phyloP scores from a whole-genome alignment of 768 basidiomycete species.

The Rhizopogon vulgaris region DNA sequence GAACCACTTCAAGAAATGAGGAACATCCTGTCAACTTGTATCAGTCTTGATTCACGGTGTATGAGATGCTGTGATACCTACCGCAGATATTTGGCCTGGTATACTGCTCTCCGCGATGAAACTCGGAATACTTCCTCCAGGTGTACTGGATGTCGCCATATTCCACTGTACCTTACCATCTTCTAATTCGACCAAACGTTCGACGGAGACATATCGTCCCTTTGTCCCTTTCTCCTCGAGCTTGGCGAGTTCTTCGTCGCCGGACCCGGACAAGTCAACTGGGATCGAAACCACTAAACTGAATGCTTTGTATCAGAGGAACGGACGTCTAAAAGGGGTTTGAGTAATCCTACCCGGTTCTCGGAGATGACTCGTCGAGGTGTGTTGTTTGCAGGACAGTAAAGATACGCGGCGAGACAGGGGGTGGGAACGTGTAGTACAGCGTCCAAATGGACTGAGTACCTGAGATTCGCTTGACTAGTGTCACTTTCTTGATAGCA shows the following conservation, averaged over 20 bases:
- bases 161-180: conserved; percentile 68
- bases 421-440: conserved; percentile 66
- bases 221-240: conserved; percentile 59
- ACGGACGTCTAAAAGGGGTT: background rate
- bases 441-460: conserved; percentile 65
- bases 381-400: conserved; percentile 66
- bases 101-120: conserved; percentile 59
- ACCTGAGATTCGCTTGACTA: conserved; percentile 57
- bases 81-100: conserved; percentile 57
- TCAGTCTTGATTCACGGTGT: background rate
- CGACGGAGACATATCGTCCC: conserved; percentile 67
- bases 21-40: conserved; percentile 50
- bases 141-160: conserved; percentile 72
- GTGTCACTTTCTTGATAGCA: conserved; percentile 55
- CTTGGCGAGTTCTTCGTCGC: conserved; percentile 49
- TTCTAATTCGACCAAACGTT: conserved; percentile 55
- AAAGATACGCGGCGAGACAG: conserved; percentile 69
- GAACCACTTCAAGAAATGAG: conserved; percentile 67
- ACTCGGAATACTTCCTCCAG: conserved; percentile 63
- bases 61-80: conserved; percentile 16
- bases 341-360: conserved; percentile 46
- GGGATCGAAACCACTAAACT: conserved; percentile 54
- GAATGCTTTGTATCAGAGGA: background rate
- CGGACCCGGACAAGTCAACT: conserved; percentile 49
- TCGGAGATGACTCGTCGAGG: conserved; percentile 42